These are phyloP conservation scores for Laguncularia racemosa DNA, from an alignment of 345 rosid species.

Conservation along the genomic window DNA sequence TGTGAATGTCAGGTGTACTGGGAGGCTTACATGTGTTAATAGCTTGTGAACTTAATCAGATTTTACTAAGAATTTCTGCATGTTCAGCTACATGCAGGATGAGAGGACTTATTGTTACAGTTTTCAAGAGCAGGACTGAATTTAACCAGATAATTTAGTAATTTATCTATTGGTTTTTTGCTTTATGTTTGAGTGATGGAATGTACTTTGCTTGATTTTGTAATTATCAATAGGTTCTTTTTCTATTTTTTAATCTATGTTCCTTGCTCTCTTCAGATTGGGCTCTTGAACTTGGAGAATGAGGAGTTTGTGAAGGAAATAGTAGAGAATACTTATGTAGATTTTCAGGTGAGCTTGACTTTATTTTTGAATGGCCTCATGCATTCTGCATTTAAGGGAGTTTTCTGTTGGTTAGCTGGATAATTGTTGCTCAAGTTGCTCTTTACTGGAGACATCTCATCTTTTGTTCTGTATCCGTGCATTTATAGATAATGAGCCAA, in stretches of 20 bases:
- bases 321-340: conserved; percentile 45
- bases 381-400: not conserved
- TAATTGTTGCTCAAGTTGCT: no score
- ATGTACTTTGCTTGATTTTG: not conserved
- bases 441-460: no score
- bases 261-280: conserved; percentile 39
- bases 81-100: no score
- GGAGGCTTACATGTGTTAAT: no score
- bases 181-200: not conserved
- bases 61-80: no score
- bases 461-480: no score
- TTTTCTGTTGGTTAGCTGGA: not conserved
- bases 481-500: no score
- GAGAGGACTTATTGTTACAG: no score
- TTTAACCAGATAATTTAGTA: no score
- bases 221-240: not conserved
- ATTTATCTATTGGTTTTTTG: not conserved
- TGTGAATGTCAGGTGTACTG: no score
- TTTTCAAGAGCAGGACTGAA: no score
- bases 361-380: not conserved
- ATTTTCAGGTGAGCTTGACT: conserved; percentile 58
- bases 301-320: conserved; percentile 68
- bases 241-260: not conserved
- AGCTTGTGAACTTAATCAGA: no score
- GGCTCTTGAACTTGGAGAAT: conserved; percentile 85